Conservation (phyloP, 345 rosid genomes). For the Pelargonium nanum region DNA sequence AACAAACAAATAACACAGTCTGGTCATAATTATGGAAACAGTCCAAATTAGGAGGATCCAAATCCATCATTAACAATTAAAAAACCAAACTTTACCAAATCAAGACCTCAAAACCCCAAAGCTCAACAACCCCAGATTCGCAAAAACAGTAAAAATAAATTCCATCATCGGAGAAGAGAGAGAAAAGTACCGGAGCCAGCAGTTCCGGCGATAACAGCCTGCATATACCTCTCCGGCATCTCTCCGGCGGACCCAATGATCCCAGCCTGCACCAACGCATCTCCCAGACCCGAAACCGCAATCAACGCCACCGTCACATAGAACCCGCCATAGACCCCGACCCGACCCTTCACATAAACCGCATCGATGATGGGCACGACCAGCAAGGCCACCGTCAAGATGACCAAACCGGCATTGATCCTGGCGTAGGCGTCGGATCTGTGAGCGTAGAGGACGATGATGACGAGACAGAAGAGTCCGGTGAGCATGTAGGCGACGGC, state of each 20-base stretch:
- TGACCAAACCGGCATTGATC: constrained; percentile 62
- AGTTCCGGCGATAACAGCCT: constrained; percentile 90
- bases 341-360: constrained; percentile 58
- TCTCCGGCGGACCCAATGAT: constrained; percentile 84
- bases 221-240: constrained; percentile 88
- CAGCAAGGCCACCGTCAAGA: constrained; percentile 49
- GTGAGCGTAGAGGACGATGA: constrained; percentile 55
- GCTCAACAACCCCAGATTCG: not conserved
- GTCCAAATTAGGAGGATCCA: not conserved
- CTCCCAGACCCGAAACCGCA: constrained; percentile 59
- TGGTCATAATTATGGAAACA: not conserved
- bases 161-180: not conserved
- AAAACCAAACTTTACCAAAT: too few relatives aligned
- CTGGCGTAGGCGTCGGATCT: constrained; percentile 57
- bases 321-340: constrained; percentile 65
- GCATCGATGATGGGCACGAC: constrained; percentile 72
- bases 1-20: too few relatives aligned
- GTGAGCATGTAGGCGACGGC: constrained; percentile 70
- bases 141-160: not conserved
- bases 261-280: constrained; percentile 88
- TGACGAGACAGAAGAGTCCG: constrained; percentile 40
- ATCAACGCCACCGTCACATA: constrained; percentile 46
- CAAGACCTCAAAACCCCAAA: not conserved
- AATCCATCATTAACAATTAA: not conserved
- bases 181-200: constrained; percentile 67